Evolutionary conservation across 768 basidiomycete genomes (phyloP), one percentile per base, ranked within the genome.

Genomic region (Trametopsis cervina): DNA sequence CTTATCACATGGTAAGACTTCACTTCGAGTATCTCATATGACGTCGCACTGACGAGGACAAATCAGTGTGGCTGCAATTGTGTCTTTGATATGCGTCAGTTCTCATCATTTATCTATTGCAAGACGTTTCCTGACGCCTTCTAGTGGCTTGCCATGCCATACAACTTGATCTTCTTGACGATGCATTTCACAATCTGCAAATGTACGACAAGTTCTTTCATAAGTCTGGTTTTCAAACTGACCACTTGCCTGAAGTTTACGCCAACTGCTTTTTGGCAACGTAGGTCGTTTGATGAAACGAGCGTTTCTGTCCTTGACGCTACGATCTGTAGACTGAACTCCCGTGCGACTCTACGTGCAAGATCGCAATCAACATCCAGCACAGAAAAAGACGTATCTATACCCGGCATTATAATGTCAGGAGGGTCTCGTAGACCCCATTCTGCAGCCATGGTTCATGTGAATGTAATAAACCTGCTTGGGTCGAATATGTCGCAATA

Each of bases 121-220:
- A 23, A 18, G 20, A 4, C 18, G 4, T 42, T 36, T 4, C 18
- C 15, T 11, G 23, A 41, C 20, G 9, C 15, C 47, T 9, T 22
- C 12, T 40, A 61, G 60, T 60, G 58, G 60, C 36, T 60, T 20
- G 37, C 50, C 6, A 49, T 61, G 51, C 38, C 51, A 2, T 44
- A 61, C 42, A 55, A 53, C 42, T 49, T 61, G 13, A 43, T 60
- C 1, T 58, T 58, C 44, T 49, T 61, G 6, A 57, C 46, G 2
- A 38, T 58, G 23, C 60, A 61, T 40, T 57, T 60, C 38, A 50
- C 50, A 12, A 56, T 61, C 40, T 54, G 54, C 42, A 60, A 60
- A 51, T 40, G 60, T 58, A 25, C 36, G 56, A 53, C 4, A 21
- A 10, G n/a, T 20, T 25, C 27, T 33, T 15, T 7, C 13, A 21